These are phyloP conservation scores for Fusarium cyanostomum DNA, from an alignment of 2,329 filamentous ascomycete genomes.

Conservation along the genomic window DNA sequence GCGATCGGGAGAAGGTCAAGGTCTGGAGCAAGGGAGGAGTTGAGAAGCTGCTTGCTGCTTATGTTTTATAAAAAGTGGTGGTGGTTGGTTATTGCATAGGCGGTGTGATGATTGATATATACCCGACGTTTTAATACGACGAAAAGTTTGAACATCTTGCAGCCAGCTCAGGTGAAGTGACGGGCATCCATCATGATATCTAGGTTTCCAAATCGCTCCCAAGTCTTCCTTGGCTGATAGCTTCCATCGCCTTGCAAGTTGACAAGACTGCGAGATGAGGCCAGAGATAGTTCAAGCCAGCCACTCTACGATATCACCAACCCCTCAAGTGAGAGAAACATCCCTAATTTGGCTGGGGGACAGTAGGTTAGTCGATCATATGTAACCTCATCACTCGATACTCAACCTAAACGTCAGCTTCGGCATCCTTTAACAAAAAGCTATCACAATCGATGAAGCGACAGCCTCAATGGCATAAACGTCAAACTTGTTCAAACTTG, in stretches of 20 bases:
- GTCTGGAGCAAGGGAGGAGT: conserved; percentile 70
- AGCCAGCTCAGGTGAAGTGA: background rate
- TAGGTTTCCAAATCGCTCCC: too few species aligned
- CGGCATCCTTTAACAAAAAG: too few species aligned
- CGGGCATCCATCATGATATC: background rate
- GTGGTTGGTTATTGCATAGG: conserved; percentile 11
- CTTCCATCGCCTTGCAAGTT: too few species aligned
- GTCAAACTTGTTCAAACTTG: conserved; percentile 38
- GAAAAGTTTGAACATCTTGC: background rate
- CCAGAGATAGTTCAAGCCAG: too few species aligned
- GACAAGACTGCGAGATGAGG: too few species aligned
- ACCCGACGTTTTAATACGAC: conserved; percentile 26
- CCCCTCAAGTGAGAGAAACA: too few species aligned
- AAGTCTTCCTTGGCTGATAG: too few species aligned
- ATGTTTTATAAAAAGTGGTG: conserved; percentile 5
- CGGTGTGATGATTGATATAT: conserved; percentile 27
- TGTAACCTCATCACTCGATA: too few species aligned
- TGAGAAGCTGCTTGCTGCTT: conserved; percentile 41
- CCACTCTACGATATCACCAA: too few species aligned
- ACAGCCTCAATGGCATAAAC: background rate
- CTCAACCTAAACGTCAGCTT: too few species aligned
- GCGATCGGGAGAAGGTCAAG: conserved; percentile 71
- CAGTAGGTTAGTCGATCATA: too few species aligned
- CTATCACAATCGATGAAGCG: background rate
- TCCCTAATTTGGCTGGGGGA: too few species aligned